Evolutionary conservation across 116 monocot species (phyloP).

Genomic region (Phalaenopsis hybrid): DNA sequence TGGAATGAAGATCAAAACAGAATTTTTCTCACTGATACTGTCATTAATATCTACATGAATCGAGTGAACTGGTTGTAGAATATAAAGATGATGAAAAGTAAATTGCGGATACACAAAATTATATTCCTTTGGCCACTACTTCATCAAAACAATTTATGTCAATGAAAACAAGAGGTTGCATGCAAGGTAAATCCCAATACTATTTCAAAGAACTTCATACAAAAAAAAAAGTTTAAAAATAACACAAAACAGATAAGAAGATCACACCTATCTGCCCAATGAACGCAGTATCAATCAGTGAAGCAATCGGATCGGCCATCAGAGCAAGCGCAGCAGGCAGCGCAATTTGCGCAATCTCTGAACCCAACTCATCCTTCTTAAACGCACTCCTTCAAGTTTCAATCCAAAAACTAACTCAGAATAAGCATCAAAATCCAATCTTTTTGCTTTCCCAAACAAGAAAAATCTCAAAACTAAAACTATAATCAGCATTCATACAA

Average conservation of each 20-base stretch:
- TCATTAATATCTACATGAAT: neutral
- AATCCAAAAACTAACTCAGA: neutral
- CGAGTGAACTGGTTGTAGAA: neutral
- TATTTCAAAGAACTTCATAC: neutral
- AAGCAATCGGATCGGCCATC: slow-evolving; percentile 71
- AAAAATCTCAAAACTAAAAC: neutral
- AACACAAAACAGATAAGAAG: neutral
- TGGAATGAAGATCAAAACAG: neutral
- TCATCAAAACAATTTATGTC: no score
- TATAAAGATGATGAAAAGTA: neutral
- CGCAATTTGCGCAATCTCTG: slow-evolving; percentile 63
- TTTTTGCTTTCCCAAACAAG: neutral
- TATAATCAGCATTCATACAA: neutral
- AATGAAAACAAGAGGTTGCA: neutral
- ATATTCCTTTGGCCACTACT: neutral
- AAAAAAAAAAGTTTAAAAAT: no score
- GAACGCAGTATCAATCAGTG: slow-evolving; percentile 79
- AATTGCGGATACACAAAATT: neutral
- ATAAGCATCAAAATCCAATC: slow-evolving; percentile 5
- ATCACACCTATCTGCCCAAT: slow-evolving; percentile 70
- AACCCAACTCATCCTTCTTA: slow-evolving; percentile 55
- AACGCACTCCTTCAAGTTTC: slow-evolving; percentile 30
- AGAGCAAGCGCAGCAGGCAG: slow-evolving; percentile 64
- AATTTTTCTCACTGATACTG: neutral
- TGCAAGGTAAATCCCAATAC: neutral